Base-by-base conservation (phyloP, 495 filamentous ascomycete species). In the Trichoderma reesei region DNA sequence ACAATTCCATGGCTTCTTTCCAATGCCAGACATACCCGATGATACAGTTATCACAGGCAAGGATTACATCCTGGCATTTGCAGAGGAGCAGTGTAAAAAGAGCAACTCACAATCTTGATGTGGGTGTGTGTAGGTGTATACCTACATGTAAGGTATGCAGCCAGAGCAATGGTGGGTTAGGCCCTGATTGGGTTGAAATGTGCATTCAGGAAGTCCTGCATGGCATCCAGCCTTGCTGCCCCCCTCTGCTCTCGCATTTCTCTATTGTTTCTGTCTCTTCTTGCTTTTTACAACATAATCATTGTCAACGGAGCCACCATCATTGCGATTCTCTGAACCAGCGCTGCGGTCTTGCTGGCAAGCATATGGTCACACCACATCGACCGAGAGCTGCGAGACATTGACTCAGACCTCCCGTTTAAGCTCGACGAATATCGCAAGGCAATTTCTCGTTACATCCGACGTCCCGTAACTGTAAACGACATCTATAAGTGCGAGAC, bases 121-220 rank as follows among this genome's bases (percentile, higher is more conserved):
- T n/a, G n/a, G n/a, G n/a, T n/a, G n/a, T n/a, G n/a, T n/a, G n/a
- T 48, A n/a, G 6, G 42, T 46, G 14, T 20, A 56, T 56, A 14
- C 51, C 11, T 34, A 14, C 20, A 51, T 7, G 46, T 31, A 26
- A n/a, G n/a, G n/a, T n/a, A n/a, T n/a, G n/a, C n/a, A n/a, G n/a
- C n/a, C n/a, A n/a, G n/a, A n/a, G n/a, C 20, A 3, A 5, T 56
- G 51, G 20, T 31, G 51, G 51, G 20, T 56, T 56, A 14, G 51
- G 51, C 51, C 51, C 51, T n/a, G 20, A 56, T 56, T 34, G 51
- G 51, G 51, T 56, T 31, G 51, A 56, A 56, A 56, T 56, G 51
- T 56, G 51, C 51, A 56, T 56, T 56, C 7, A 34, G 20, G 34
- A 26, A 11, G 51, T n/a, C n/a, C 51, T 34, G 51, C 51, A 56